These are phyloP conservation scores for Pleomassaria siparia DNA, from an alignment of 2,329 filamentous ascomycete species.

Conservation along the genomic window DNA sequence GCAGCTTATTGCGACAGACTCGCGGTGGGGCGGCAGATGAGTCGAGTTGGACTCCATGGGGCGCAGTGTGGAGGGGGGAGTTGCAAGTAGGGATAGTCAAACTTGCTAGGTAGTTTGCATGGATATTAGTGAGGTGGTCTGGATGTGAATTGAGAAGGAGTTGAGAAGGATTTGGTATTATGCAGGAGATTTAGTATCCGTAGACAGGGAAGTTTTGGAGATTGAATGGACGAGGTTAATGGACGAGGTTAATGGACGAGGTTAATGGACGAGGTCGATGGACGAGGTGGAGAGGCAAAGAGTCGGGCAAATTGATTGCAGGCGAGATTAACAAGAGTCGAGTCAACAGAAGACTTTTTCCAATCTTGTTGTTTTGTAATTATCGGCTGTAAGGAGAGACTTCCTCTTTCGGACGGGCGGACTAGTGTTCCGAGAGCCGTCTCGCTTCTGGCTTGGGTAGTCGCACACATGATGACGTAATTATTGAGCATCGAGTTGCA, in stretches of 20 bases:
- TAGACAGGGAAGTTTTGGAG: conserved; percentile 5
- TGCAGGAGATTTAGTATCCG: neutral
- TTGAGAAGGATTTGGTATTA: too few relatives aligned
- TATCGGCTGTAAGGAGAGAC: conserved; percentile 3
- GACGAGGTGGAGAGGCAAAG: conserved; percentile 15
- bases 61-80: conserved; percentile 6
- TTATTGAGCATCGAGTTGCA: too few relatives aligned
- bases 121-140: conserved; percentile 13
- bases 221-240: too few relatives aligned
- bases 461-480: too few relatives aligned
- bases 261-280: conserved; percentile 21
- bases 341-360: too few relatives aligned
- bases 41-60: neutral
- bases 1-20: conserved; percentile 2
- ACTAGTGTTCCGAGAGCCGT: neutral
- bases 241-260: too few relatives aligned
- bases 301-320: conserved; percentile 17
- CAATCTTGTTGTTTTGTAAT: too few relatives aligned
- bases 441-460: too few relatives aligned
- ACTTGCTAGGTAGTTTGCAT: conserved; percentile 8
- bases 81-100: neutral
- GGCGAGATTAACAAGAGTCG: conserved; percentile 21
- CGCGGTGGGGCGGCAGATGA: conserved; percentile 4
- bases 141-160: too few relatives aligned
- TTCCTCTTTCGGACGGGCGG: conserved; percentile 8